Conservation (phyloP, 345 rosid species). For the Brassica incana region DNA sequence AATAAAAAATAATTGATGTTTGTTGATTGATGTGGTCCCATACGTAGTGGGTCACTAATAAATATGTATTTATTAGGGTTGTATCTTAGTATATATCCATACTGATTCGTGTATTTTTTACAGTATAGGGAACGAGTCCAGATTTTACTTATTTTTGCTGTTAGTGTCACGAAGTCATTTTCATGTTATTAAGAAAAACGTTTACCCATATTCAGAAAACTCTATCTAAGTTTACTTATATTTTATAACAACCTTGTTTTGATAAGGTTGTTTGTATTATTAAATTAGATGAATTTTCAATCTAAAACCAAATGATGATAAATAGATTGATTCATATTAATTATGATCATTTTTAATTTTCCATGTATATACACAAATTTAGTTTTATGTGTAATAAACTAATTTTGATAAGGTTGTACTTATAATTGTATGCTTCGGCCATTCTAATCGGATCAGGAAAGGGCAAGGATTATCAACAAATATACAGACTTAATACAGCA, state of each 20-base stretch:
- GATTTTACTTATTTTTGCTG: constrained; percentile 27
- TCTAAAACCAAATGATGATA: too few species aligned
- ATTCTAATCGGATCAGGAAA: constrained; percentile 45
- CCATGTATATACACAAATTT: background rate
- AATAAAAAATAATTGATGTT: background rate
- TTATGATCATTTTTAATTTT: too few species aligned
- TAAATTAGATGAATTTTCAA: too few species aligned
- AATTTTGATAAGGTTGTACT: background rate
- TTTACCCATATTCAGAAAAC: background rate
- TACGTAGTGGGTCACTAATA: constrained; percentile 1
- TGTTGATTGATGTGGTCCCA: constrained; percentile 28
- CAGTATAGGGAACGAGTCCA: background rate
- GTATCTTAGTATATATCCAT: background rate
- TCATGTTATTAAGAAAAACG: background rate
- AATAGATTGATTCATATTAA: too few species aligned
- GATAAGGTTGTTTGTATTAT: too few species aligned
- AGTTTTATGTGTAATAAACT: background rate
- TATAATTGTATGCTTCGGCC: background rate
- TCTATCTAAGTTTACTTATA: background rate
- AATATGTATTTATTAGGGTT: constrained; percentile 14
- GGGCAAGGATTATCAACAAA: constrained; percentile 62
- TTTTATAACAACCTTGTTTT: background rate
- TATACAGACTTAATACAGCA: constrained; percentile 66
- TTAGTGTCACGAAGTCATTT: constrained; percentile 13
- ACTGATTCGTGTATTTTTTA: background rate